Conservation (phyloP, 441 rosid genomes). For the Eutrema salsugineum region DNA sequence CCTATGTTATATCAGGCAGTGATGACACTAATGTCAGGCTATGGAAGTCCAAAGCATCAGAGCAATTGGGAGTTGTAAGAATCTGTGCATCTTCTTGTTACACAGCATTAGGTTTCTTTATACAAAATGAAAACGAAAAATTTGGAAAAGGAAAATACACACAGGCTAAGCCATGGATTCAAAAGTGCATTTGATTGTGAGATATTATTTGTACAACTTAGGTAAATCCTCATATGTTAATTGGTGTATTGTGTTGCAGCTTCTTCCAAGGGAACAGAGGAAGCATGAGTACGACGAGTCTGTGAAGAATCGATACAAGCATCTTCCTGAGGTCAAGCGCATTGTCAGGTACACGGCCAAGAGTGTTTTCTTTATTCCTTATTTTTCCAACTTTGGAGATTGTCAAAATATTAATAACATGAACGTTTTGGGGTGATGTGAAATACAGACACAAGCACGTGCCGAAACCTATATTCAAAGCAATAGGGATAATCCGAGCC, state of each 20-base stretch:
- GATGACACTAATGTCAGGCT: slow-evolving; percentile 92
- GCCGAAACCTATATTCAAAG: slow-evolving; percentile 86
- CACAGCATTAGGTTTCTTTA: neutral
- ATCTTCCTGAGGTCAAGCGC: slow-evolving; percentile 90
- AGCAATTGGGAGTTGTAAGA: slow-evolving; percentile 94
- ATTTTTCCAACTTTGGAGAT: neutral
- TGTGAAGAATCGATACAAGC: slow-evolving; percentile 83
- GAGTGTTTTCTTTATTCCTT: neutral
- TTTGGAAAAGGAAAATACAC: neutral
- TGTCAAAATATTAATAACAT: neutral
- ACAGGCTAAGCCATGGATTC: neutral
- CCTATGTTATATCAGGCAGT: slow-evolving; percentile 86
- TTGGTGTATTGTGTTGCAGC: slow-evolving; percentile 38
- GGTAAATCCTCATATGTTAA: neutral
- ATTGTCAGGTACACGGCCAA: slow-evolving; percentile 58
- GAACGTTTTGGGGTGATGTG: slow-evolving; percentile 15
- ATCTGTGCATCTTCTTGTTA: slow-evolving; percentile 18
- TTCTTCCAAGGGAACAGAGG: slow-evolving; percentile 82
- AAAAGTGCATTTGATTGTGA: neutral
- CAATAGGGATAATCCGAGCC: slow-evolving; percentile 41
- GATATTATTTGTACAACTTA: neutral
- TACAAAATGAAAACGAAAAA: neutral
- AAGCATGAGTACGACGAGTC: slow-evolving; percentile 83
- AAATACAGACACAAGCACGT: slow-evolving; percentile 82
- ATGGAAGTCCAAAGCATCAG: slow-evolving; percentile 98